Conservation (phyloP, 192 early-diverging fungal genomes). For the Geranomyces michiganensis region DNA sequence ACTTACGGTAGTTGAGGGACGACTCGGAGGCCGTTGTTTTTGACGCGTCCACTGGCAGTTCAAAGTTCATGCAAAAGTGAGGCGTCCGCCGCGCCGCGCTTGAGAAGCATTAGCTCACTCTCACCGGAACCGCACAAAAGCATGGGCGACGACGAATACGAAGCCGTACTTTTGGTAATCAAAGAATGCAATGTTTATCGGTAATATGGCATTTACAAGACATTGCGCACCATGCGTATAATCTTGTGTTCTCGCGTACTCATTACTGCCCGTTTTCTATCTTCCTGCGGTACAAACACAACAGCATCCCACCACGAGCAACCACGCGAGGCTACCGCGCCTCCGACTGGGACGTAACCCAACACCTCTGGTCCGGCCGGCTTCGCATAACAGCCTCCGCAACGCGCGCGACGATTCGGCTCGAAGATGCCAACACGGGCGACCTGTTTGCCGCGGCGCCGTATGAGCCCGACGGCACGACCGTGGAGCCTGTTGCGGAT, state of each 20-base stretch:
- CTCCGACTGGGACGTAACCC: constrained; percentile 78
- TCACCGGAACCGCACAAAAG: too few relatives aligned
- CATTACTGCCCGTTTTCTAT: too few relatives aligned
- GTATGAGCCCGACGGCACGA: constrained; percentile 67
- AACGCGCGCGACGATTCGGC: constrained; percentile 68
- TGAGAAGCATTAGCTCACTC: too few relatives aligned
- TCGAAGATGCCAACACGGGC: constrained; percentile 64
- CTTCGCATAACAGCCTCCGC: constrained; percentile 71
- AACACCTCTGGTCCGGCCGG: constrained; percentile 79
- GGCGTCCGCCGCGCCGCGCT: too few relatives aligned
- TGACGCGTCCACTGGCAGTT: too few relatives aligned
- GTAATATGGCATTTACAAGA: too few relatives aligned
- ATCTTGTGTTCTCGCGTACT: too few relatives aligned
- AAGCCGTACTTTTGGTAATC: constrained; percentile 78
- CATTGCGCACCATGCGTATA: too few relatives aligned
- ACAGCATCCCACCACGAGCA: constrained; percentile 72
- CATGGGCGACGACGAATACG: constrained; percentile 57
- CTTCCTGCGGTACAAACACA: too few relatives aligned
- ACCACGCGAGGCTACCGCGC: constrained; percentile 73
- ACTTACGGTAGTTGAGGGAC: too few relatives aligned
- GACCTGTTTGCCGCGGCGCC: constrained; percentile 82
- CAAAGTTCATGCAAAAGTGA: too few relatives aligned
- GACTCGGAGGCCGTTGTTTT: too few relatives aligned
- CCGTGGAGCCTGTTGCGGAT: constrained; percentile 80
- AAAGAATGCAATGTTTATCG: constrained; percentile 71